Evolutionary conservation across 2,329 filamentous ascomycete species (phyloP), one percentile per base, ranked within the genome.

Genomic region (Pseudofabraea citricarpa): DNA sequence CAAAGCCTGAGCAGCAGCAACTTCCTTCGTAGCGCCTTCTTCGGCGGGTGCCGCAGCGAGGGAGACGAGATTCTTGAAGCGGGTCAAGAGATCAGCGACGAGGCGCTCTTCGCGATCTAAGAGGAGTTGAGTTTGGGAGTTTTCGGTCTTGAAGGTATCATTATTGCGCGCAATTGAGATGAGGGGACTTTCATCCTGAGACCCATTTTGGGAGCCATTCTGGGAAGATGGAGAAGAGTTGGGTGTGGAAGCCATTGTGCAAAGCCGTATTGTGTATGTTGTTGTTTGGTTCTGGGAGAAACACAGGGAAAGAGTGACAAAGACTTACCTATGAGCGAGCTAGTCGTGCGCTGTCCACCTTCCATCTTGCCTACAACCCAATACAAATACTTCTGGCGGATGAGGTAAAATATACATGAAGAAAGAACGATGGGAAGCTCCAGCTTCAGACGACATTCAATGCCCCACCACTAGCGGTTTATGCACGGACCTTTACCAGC

Each of bases 71-170:
- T 68, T 67, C 44, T 64, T 62, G 50, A 71, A 74, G 40, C 65
- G 66, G 6, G 62, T 61, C 23, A 75, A 62, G 46, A 74, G 64
- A 24, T 64, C 62, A 35, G 72, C 72, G 15, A 74, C 64, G 32
- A 64, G 60, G 40, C 62, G 63, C 26, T 72, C 61, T 48, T 74
- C 65, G 24, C 69, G 67, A 44, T 75, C 73, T 74, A 56, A 7
- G 18, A 54, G 37, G 16, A 9, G n/a, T 21, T 22, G 19, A 13
- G 35, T 37, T 44, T 51, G 50, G 35, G n/a, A n/a, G n/a, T n/a
- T n/a, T n/a, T n/a, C n/a, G n/a, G n/a, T n/a, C n/a, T n/a, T n/a
- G 13, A 18, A 32, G 13, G 13, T 18, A 16, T 32, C 29, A 32
- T 8, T 12, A 32, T 32, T 18, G 29, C n/a, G n/a, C n/a, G n/a